These are phyloP conservation scores for Cercospora nicotianae DNA, from an alignment of 2,329 filamentous ascomycete species.

Conservation along the genomic window DNA sequence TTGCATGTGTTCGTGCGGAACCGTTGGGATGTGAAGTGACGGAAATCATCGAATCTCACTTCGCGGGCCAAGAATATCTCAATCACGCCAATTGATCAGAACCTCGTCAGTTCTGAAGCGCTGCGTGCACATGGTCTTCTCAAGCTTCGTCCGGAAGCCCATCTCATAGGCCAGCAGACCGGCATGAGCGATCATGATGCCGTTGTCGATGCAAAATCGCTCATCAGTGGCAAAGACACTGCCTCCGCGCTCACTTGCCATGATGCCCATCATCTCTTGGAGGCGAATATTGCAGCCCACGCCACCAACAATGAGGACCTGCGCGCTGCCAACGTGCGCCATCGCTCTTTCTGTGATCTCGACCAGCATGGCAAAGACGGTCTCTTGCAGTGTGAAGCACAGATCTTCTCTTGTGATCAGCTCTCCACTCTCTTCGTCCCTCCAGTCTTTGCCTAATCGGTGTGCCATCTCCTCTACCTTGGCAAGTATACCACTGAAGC, in stretches of 20 bases:
- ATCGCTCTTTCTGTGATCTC: constrained; percentile 98
- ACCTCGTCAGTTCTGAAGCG: constrained; percentile 54
- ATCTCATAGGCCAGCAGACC: constrained; percentile 81
- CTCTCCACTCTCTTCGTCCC: constrained; percentile 52
- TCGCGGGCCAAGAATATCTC: background rate
- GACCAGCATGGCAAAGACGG: constrained; percentile 93
- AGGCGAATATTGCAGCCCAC: constrained; percentile 93
- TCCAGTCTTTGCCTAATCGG: constrained; percentile 54
- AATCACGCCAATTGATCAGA: constrained; percentile 52
- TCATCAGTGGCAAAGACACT: constrained; percentile 95
- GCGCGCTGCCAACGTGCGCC: constrained; percentile 88
- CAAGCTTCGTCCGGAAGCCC: constrained; percentile 73
- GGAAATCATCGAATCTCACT: background rate
- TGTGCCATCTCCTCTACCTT: constrained; percentile 77
- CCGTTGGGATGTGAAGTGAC: background rate
- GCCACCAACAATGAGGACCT: constrained; percentile 93
- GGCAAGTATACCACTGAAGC: constrained; percentile 88
- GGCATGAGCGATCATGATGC: constrained; percentile 99
- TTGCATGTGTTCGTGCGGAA: background rate
- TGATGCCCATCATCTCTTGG: constrained; percentile 97
- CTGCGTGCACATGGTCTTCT: constrained; percentile 71
- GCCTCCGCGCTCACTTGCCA: constrained; percentile 85
- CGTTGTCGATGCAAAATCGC: constrained; percentile 97
- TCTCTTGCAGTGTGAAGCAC: constrained; percentile 94
- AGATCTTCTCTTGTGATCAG: constrained; percentile 77